Evolutionary conservation across 768 basidiomycete species (phyloP), one percentile per base, ranked within the genome.

Genomic region (Amanita subjunquillea): DNA sequence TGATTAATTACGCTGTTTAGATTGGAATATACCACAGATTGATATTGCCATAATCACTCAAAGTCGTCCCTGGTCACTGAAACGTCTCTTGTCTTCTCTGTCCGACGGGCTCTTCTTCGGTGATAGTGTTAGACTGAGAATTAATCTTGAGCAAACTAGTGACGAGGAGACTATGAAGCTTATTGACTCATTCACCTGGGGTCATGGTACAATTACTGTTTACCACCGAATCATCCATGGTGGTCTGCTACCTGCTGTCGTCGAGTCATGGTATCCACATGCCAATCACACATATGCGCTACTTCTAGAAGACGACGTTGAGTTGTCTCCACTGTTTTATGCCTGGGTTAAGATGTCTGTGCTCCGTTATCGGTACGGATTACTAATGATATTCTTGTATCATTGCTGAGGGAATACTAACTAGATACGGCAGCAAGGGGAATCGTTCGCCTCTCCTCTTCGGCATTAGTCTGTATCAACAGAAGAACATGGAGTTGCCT

Each of bases 241-340:
- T 2, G 91, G 90, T 3, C 72, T 93, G 17, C 76, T 93, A 50
- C 75, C 87, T 2, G 87, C 91, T 5, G 81, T 94, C 12, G 85
- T 91, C 12, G 91, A 92, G 66, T 87, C 88, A 4, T 94, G 91
- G 90, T 93, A 89, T 61, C 91, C 91, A 4, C 66, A 70, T 23
- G 73, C 75, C 29, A 76, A 89, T 55, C 69, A 92, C 58, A 78
- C 80, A 1, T 91, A 91, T 62, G 90, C 85, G 6, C 62, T 93
- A 17, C 67, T 93, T 17, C 75, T 93, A 20, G 91, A 92, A 65
- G 91, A 93, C 60, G 91, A 94, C 61, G 73, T 91, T 8, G 91
- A 94, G 62, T 65, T 92, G 6, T 91, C 88, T 7, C 85, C 89
- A 0, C 62, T 91, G 25, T 90, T 87, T 64, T 92, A 87, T 62